phyloP scores from a whole-genome alignment of 179 eudicot genomes.

The Vitellaria paradoxa region DNA sequence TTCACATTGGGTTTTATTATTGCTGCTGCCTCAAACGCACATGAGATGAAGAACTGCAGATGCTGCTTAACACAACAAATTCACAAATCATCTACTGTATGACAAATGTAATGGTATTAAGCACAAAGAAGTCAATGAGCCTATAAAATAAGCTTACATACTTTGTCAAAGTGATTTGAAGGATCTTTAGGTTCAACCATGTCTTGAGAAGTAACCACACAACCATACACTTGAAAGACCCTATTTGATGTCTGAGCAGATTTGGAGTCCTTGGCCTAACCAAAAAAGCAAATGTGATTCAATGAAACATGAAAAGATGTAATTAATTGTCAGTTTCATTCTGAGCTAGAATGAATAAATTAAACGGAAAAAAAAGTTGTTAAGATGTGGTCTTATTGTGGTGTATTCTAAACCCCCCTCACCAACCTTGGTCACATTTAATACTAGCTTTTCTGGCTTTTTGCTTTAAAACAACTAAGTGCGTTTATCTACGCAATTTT shows the following conservation, averaged over 20 bases:
- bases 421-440: no score
- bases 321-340: neutral
- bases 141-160: constrained; percentile 24
- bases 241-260: constrained; percentile 46
- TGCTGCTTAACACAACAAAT: neutral
- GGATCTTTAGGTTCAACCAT: constrained; percentile 81
- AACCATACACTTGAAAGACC: constrained; percentile 88
- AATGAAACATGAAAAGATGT: neutral
- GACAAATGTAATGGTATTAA: neutral
- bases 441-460: no score
- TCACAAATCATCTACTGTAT: neutral
- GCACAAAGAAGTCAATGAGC: neutral
- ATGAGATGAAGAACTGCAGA: neutral
- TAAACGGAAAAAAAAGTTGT: no score
- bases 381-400: no score
- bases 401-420: no score
- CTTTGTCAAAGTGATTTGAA: constrained; percentile 58
- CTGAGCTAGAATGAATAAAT: neutral
- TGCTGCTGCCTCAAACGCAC: neutral
- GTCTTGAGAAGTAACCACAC: constrained; percentile 80
- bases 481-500: no score
- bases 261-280: constrained; percentile 47
- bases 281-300: neutral
- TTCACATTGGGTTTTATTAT: neutral
- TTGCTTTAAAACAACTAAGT: no score